Base-by-base conservation (phyloP, 2,329 filamentous ascomycete species). In the Fusarium denticulatum region DNA sequence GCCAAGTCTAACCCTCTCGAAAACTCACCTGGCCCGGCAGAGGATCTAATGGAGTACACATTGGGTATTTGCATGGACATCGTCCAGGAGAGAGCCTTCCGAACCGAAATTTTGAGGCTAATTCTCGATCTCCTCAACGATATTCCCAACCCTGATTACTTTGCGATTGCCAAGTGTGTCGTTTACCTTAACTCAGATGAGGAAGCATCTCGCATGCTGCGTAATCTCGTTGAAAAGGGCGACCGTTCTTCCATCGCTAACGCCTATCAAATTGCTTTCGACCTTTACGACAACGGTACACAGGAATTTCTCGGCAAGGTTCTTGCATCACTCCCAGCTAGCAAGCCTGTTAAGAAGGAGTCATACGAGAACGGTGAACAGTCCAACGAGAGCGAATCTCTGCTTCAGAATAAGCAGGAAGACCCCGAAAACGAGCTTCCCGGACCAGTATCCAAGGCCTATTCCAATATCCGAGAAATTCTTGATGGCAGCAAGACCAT, bases 221-320 rank as follows among this genome's bases (percentile, higher is more conserved):
- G 89, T 58, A 92, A 94, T 76, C 88, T 99, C 28, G 92, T 98
- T 15, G 88, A 93, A 69, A 93, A 93, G 73, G 94, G 91, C 11
- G 94, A 97, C 75, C 88, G 91, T 57, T 91, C 91, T 68, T 95
- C 94, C 1, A 89, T 94, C 22, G 93, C 95, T 26, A 92, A 94
- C 56, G 96, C 96, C 24, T 99, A 98, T 82, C 96, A 99, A 81
- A 97, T 99, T 64, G 96, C 96, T 4, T 99, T 99, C 79, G 96
- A 99, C 79, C 88, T 99, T 11, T 98, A 98, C 83, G 96, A 99
- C 84, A 99, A 99, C 80, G 96, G 96, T 76, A 98, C 96, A 1
- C 96, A 99, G 79, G 96, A 98, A 81, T 99, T 99, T 78, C 84
- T 99, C 30, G 91, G 92, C 75, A 98, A 96, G 83, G 94, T 99